These are phyloP conservation scores for Cladosporium sp. DNA, from an alignment of 2,329 filamentous ascomycete genomes.

Conservation along the genomic window DNA sequence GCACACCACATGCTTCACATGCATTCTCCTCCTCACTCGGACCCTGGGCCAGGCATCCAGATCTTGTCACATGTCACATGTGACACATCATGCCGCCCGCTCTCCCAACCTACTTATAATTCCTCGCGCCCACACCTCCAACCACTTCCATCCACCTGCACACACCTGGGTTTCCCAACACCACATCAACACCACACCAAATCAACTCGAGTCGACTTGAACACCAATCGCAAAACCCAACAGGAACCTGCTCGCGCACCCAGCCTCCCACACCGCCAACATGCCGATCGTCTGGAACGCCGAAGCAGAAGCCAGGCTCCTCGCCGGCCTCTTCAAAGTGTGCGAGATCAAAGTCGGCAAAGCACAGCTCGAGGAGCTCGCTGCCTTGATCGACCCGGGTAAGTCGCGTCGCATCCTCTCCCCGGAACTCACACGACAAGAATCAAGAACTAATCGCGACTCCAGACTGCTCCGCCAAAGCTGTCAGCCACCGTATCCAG, in stretches of 20 bases:
- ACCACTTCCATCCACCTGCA: background rate
- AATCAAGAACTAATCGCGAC: background rate
- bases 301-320: conserved; percentile 29
- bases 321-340: conserved; percentile 26
- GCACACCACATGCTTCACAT: background rate
- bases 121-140: background rate
- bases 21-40: background rate
- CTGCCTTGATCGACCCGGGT: conserved; percentile 27
- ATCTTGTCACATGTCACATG: background rate
- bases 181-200: background rate
- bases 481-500: conserved; percentile 28
- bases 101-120: background rate
- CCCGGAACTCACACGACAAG: background rate
- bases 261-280: conserved; percentile 6
- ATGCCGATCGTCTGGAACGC: conserved; percentile 32
- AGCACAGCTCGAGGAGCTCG: conserved; percentile 21
- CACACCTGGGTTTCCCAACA: background rate
- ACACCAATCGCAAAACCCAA: background rate
- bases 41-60: background rate
- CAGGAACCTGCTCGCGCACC: background rate
- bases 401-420: background rate
- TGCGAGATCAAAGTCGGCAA: conserved; percentile 27
- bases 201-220: background rate
- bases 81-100: background rate
- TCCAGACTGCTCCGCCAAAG: conserved; percentile 30